phyloP scores from a whole-genome alignment of 805 yeast species.

The Metschnikowia drakensbergensis region DNA sequence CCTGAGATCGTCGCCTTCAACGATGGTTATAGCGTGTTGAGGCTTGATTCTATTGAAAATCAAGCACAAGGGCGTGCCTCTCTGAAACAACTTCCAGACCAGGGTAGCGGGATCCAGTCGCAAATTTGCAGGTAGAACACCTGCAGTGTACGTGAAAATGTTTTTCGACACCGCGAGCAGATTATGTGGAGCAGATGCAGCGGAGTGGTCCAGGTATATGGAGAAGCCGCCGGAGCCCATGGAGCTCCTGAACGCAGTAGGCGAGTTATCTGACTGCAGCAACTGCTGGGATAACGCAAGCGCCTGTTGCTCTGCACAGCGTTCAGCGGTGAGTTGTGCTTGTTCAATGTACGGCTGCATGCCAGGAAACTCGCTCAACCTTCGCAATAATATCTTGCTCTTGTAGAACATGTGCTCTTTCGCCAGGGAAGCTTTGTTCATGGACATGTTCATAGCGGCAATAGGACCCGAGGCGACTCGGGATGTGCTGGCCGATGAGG shows the following conservation, averaged over 20 bases:
- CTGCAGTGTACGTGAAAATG: slow-evolving; percentile 65
- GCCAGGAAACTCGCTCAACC: slow-evolving; percentile 59
- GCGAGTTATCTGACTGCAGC: slow-evolving; percentile 22
- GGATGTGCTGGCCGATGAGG: slow-evolving; percentile 33
- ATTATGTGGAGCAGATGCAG: slow-evolving; percentile 16
- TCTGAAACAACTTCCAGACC: slow-evolving; percentile 81
- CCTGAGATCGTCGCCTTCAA: slow-evolving; percentile 75
- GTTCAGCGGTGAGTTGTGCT: slow-evolving; percentile 65
- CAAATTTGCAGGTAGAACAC: slow-evolving; percentile 68
- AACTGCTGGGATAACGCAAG: slow-evolving; percentile 42
- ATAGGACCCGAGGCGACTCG: slow-evolving; percentile 46
- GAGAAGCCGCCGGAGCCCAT: slow-evolving; percentile 33
- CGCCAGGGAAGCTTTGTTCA: slow-evolving; percentile 62
- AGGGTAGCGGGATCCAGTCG: slow-evolving; percentile 91
- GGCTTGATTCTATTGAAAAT: slow-evolving; percentile 63
- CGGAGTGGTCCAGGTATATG: slow-evolving; percentile 32
- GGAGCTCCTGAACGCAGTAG: slow-evolving; percentile 31
- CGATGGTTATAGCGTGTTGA: slow-evolving; percentile 51
- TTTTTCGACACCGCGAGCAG: slow-evolving; percentile 30
- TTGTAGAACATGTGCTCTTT: slow-evolving; percentile 69
- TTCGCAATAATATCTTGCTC: slow-evolving; percentile 51
- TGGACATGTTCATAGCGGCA: slow-evolving; percentile 41
- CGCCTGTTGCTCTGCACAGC: slow-evolving; percentile 70
- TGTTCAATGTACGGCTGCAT: slow-evolving; percentile 63
- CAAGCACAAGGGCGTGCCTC: slow-evolving; percentile 88